Evolutionary conservation across 495 filamentous ascomycete species (phyloP), one percentile per base, ranked within the genome.

Genomic region (Penicillium pancosmium): DNA sequence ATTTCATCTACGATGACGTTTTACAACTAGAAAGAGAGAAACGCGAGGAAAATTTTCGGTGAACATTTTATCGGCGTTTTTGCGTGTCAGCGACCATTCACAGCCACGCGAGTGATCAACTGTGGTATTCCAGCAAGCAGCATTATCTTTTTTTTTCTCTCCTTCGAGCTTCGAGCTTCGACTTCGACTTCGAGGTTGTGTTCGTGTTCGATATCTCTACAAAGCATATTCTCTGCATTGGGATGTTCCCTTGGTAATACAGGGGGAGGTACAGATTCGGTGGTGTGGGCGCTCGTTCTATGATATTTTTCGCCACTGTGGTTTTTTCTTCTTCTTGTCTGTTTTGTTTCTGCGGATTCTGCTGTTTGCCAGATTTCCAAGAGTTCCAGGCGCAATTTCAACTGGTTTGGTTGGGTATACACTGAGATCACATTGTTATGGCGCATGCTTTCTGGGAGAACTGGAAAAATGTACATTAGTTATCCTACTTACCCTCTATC

Each of bases 381-480:
- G 11, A 34, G 9, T 16, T 16, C 19, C n/a, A 16, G 46, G 35
- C 47, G 34, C 47, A 31, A 50, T 41, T 43, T 35, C 50, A 31
- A 51, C 34, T 48, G 40, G 40, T 19, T 34, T 18, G 36, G 44
- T n/a, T 34, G 35, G 35, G 27, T 13, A 40, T 19, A 38, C 47
- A 16, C n/a, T 33, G 55, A 40, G 49, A 53, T 64, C 27, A 31
- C 60, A 62, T 62, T 13, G 46, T 55, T 51, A 61, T 41, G 58
- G 53, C 58, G 58, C 58, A 52, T 51, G 13, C 19, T 21, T 23
- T 27, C 23, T 23, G 46, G 46, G 56, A 38, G 34, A 31, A 47
- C 27, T 9, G 18, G 46, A 46, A 16, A 54, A 49, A 44, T 59
- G 56, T 59, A 59, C 56, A 59, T 54, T 59, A 59, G 38, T 40